Base-by-base conservation (phyloP, 345 rosid species). In the Passiflora organensis region DNA sequence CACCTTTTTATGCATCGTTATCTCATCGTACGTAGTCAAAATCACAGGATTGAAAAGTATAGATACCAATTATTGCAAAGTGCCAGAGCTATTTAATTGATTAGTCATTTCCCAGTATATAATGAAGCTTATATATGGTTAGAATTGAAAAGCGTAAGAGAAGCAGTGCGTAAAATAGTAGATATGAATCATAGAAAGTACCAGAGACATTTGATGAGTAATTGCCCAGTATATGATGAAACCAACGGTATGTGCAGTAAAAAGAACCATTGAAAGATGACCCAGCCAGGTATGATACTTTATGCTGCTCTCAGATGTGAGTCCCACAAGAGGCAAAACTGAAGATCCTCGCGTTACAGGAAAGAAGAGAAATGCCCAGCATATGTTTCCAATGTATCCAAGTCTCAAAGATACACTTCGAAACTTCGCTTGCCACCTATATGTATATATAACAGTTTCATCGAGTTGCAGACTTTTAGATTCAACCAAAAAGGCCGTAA, bases 201-300 rank as follows among this genome's bases (percentile, higher is more conserved):
- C 93, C 75, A 54, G 53, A 50, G 38, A 41, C 70, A 82, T 59
- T 52, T 76, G 63, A 67, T 80, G 28, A 25, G 75, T 44, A 56
- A 80, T 74, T 34, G 64, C 80, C 88, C 86, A 82, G 67, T 85
- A 82, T 32, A 75, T 67, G 48, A 78, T 50, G 70, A 68, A 80
- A 12, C 84, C 71, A 6, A 82, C 4, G 1, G 79, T 58, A 70
- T 85, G 91, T 14, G 52, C 51, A 28, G 53, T 59, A 58, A 80
- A 80, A 32, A 51, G 60, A 37, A 73, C 24, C 60, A 59, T 85
- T 10, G 86, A 80, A 60, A 82, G 22, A 58, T 85, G 88, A 6
- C 88, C 93, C 0, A 85, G 81, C 93, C 88, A 82, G 13, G 82
- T 82, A 49, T 85, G 88, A 56, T 82, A 85, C 71, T 80, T 80